Percentiles rank a stretch among this genome's conserved stretches.
phyloP scores from a whole-genome alignment of 1,284 basidiomycete genomes.

The Ceratobasidium theobromae region DNA sequence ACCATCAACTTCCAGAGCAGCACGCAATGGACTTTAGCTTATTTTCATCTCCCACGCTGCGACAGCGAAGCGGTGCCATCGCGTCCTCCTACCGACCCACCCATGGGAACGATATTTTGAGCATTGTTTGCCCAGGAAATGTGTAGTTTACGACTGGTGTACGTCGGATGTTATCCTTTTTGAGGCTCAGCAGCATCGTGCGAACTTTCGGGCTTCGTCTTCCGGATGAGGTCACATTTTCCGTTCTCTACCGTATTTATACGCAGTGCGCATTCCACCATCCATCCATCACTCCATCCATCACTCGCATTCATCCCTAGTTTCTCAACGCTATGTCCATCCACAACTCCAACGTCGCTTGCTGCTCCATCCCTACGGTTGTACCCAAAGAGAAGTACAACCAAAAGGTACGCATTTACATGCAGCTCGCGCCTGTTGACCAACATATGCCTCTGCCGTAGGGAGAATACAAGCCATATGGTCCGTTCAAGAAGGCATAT shows the following conservation, averaged over 20 bases:
- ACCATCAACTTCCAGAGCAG: not conserved
- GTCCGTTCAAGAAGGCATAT: constrained; percentile 49
- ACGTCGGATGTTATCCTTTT: not conserved
- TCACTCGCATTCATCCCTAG: constrained; percentile 40
- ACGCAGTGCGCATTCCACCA: not conserved
- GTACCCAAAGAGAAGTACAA: constrained; percentile 43
- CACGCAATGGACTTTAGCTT: not conserved
- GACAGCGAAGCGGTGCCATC: no score
- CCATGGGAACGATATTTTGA: no score
- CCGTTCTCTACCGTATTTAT: not conserved
- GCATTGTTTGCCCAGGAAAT: no score
- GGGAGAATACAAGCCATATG: constrained; percentile 51
- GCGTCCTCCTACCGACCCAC: no score
- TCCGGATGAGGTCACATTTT: constrained; percentile 17
- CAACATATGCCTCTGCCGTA: constrained; percentile 42
- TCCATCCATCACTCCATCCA: not conserved
- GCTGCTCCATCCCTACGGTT: constrained; percentile 61
- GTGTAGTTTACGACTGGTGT: no score
- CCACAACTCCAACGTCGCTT: constrained; percentile 59
- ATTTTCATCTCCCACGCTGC: no score
- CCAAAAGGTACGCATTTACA: constrained; percentile 42
- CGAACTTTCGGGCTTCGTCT: not conserved
- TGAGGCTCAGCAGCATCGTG: not conserved
- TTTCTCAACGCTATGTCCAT: constrained; percentile 45
- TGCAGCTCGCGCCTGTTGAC: not conserved